Conservation (phyloP, 768 basidiomycete species). For the Glaciozyma antarctica region DNA sequence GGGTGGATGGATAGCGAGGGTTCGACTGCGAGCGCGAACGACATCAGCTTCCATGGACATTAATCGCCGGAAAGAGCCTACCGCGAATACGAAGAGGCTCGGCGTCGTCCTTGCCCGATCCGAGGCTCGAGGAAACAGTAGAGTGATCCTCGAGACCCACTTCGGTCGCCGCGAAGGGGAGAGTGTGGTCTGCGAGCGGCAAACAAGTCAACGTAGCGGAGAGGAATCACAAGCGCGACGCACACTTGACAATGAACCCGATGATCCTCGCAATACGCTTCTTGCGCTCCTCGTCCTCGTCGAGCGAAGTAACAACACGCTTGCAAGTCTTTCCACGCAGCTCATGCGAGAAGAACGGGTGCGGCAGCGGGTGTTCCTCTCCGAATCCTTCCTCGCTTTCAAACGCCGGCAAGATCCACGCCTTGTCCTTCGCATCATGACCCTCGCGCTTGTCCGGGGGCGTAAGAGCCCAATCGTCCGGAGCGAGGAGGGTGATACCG, state of each 20-base stretch:
- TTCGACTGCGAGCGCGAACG: slow-evolving; percentile 5
- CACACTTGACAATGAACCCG: slow-evolving; percentile 27
- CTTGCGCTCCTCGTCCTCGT: slow-evolving; percentile 20
- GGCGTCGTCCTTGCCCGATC: background rate
- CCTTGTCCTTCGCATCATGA: background rate
- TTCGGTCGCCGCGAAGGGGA: slow-evolving; percentile 34
- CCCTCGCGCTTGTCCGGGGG: slow-evolving; percentile 13
- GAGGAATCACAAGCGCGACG: slow-evolving; percentile 2
- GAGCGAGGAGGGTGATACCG: slow-evolving; percentile 32
- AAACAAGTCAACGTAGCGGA: no score
- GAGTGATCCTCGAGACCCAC: slow-evolving; percentile 39
- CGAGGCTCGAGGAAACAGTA: slow-evolving; percentile 35
- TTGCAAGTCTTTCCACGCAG: slow-evolving; percentile 1
- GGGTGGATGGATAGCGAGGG: slow-evolving; percentile 5
- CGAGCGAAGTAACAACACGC: background rate
- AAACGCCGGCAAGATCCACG: background rate
- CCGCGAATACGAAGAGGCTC: background rate
- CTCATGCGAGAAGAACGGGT: slow-evolving; percentile 26
- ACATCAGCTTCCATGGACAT: no score
- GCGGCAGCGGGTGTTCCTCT: background rate
- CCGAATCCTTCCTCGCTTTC: background rate
- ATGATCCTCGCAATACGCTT: slow-evolving; percentile 37
- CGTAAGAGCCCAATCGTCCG: slow-evolving; percentile 31
- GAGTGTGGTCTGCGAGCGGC: slow-evolving; percentile 35
- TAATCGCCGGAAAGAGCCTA: no score